phyloP scores from a whole-genome alignment of 2,329 filamentous ascomycete genomes.

The Colletotrichum kahawae region DNA sequence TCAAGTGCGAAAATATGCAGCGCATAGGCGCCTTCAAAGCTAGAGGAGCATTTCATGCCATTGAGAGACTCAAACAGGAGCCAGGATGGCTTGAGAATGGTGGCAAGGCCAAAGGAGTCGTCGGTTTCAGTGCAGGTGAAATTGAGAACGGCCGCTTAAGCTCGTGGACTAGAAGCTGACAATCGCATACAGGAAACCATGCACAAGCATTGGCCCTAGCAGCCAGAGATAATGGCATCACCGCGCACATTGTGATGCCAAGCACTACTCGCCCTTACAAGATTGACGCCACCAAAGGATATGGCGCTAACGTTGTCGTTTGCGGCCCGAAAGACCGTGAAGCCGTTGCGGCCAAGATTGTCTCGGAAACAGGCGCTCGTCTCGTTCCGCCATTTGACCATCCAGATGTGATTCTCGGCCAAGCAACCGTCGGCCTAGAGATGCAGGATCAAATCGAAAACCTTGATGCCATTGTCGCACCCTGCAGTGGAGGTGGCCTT shows the following conservation, averaged over 20 bases:
- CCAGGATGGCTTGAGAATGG: slow-evolving; percentile 65
- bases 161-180: background rate
- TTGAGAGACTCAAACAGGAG: slow-evolving; percentile 70
- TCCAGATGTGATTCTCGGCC: slow-evolving; percentile 87
- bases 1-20: slow-evolving; percentile 97
- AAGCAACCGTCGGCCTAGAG: slow-evolving; percentile 89
- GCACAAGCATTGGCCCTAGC: slow-evolving; percentile 91
- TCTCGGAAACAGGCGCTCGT: slow-evolving; percentile 73
- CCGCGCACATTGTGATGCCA: slow-evolving; percentile 92
- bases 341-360: slow-evolving; percentile 71
- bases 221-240: slow-evolving; percentile 74
- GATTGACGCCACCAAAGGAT: slow-evolving; percentile 79
- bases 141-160: background rate
- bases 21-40: slow-evolving; percentile 92
- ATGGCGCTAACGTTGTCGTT: slow-evolving; percentile 81
- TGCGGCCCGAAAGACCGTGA: slow-evolving; percentile 85
- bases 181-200: slow-evolving; percentile 74
- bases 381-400: slow-evolving; percentile 93
- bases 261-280: slow-evolving; percentile 82
- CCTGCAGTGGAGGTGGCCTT: slow-evolving; percentile 88
- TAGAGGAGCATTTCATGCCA: slow-evolving; percentile 86
- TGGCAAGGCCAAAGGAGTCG: slow-evolving; percentile 71
- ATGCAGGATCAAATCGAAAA: slow-evolving; percentile 73
- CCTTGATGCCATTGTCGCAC: slow-evolving; percentile 78
- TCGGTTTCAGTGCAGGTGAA: slow-evolving; percentile 87